Evolutionary conservation across 1,284 basidiomycete species (phyloP).

Genomic region (Sphagnurus paluster): DNA sequence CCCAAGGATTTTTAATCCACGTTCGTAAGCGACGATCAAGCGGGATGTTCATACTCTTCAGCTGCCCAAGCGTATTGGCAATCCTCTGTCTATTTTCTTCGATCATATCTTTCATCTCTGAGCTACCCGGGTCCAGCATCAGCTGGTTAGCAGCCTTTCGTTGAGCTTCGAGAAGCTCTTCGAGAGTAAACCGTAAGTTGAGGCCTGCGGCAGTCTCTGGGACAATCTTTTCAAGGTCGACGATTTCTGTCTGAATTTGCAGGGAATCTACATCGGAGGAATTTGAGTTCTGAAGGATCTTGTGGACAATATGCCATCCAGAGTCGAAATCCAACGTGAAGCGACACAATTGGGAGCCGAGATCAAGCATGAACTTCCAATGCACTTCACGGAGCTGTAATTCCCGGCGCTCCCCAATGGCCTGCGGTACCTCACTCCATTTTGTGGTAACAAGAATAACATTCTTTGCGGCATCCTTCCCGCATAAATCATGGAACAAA

Average conservation of each 20-base stretch:
- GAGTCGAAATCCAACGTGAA: slow-evolving; percentile 14
- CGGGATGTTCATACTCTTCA: neutral
- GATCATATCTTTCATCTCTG: neutral
- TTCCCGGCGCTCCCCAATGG: slow-evolving; percentile 19
- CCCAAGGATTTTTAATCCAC: too few species aligned
- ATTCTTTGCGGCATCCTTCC: slow-evolving; percentile 12
- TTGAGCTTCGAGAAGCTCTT: slow-evolving; percentile 16
- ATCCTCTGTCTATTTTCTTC: slow-evolving; percentile 9
- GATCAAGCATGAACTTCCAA: slow-evolving; percentile 23
- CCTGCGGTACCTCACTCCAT: slow-evolving; percentile 17
- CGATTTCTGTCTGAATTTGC: slow-evolving; percentile 24
- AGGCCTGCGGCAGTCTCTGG: slow-evolving; percentile 24
- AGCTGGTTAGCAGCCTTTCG: slow-evolving; percentile 9
- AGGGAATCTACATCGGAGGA: slow-evolving; percentile 8
- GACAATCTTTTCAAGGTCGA: slow-evolving; percentile 19
- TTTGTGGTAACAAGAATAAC: slow-evolving; percentile 16
- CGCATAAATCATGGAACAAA: slow-evolving; percentile 18
- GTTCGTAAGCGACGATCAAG: neutral
- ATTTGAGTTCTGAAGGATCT: slow-evolving; percentile 2
- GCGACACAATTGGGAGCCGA: slow-evolving; percentile 14
- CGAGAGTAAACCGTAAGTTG: slow-evolving; percentile 15
- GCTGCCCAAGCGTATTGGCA: neutral
- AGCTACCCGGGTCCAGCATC: neutral
- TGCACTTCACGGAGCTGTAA: slow-evolving; percentile 18
- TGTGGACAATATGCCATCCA: slow-evolving; percentile 18